Evolutionary conservation across 371 early-diverging fungal genomes (phyloP).

Genomic region (Syncephalastrum contaminatum): DNA sequence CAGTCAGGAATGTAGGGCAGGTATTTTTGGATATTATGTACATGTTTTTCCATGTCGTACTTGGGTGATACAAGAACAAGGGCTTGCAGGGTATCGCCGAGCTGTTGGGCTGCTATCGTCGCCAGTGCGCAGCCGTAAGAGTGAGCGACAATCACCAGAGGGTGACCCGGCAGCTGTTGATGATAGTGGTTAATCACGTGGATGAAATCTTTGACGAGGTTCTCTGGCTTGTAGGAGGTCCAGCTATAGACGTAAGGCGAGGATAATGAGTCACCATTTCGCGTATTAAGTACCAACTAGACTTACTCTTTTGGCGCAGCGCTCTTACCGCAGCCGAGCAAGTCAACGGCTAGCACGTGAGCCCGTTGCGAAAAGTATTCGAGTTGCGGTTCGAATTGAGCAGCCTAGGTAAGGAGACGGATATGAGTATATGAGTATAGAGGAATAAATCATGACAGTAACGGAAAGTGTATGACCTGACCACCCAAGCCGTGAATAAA

Average conservation of each 20-base stretch:
- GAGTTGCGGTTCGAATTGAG: constrained; percentile 66
- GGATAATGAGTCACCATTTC: constrained; percentile 1
- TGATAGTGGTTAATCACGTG: constrained; percentile 35
- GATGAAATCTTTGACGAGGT: constrained; percentile 52
- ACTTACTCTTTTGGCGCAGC: constrained; percentile 50
- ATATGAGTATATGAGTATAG: background rate
- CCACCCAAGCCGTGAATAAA: constrained; percentile 66
- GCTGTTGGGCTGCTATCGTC: constrained; percentile 43
- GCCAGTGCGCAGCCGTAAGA: constrained; percentile 70
- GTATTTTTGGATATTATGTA: constrained; percentile 30
- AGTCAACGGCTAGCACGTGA: constrained; percentile 65
- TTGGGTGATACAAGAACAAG: constrained; percentile 65
- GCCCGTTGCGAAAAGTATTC: constrained; percentile 62
- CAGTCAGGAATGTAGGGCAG: constrained; percentile 53
- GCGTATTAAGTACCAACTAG: too few species aligned
- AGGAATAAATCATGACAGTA: constrained; percentile 2
- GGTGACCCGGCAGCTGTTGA: constrained; percentile 45
- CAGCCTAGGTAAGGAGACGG: constrained; percentile 32
- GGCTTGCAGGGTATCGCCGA: constrained; percentile 40
- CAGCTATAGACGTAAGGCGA: constrained; percentile 30
- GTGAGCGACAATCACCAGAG: constrained; percentile 61
- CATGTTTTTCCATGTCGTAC: constrained; percentile 43
- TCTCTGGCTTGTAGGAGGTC: constrained; percentile 53
- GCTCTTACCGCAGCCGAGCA: constrained; percentile 68
- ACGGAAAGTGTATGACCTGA: constrained; percentile 32